Evolutionary conservation across 106 monocot species (phyloP).

Genomic region (Dactylorhiza incarnata): DNA sequence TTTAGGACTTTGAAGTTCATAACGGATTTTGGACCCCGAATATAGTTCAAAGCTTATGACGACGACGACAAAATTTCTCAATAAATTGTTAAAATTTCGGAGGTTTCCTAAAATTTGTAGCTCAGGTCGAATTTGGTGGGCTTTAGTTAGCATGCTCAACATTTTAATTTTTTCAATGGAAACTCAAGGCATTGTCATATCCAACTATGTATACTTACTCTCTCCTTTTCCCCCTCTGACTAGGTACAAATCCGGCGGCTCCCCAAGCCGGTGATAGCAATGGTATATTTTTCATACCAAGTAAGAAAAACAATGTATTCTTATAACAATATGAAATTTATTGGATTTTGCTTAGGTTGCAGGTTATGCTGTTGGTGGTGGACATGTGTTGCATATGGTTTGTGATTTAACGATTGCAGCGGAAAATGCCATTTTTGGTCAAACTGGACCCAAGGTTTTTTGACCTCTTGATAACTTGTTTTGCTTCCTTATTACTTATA

Average conservation of each 20-base stretch:
- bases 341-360: slow-evolving; percentile 51
- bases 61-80: not conserved
- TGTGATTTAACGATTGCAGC: slow-evolving; percentile 97
- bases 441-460: slow-evolving; percentile 73
- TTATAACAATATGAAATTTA: not conserved
- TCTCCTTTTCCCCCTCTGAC: slow-evolving; percentile 5
- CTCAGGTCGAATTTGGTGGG: not conserved
- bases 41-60: not conserved
- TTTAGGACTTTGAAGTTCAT: not conserved
- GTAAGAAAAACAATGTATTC: not conserved
- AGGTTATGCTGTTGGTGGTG: slow-evolving; percentile 94
- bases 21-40: not conserved
- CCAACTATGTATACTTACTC: not conserved
- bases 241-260: slow-evolving; percentile 94
- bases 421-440: slow-evolving; percentile 95
- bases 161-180: not conserved
- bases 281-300: slow-evolving; percentile 47
- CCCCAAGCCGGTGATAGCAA: slow-evolving; percentile 94
- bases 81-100: not conserved
- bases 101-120: not conserved
- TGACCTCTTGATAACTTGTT: not conserved
- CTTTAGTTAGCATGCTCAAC: not conserved
- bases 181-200: not conserved
- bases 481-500: not conserved
- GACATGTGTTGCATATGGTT: slow-evolving; percentile 89